Base-by-base conservation (phyloP, 805 yeast genomes). In the Candida sakaeoensis region DNA sequence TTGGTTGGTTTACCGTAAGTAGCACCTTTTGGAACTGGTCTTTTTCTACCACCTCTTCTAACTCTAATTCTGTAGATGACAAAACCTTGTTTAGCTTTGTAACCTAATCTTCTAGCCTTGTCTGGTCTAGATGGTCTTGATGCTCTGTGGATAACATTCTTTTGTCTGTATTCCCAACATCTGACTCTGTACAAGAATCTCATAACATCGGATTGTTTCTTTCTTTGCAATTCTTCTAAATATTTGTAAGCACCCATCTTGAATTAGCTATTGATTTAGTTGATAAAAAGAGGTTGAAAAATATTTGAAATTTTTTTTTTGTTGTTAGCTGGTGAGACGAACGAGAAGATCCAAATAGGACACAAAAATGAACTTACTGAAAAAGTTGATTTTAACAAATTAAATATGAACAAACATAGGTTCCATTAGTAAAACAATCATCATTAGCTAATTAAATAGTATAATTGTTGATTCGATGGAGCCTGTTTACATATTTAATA, bases 1-100 rank as follows among this genome's bases (percentile, higher is more conserved):
- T 93, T 93, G 80, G 99, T 93, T 84, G 99, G 99, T 86, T 93
- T 93, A 87, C 99, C 99, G 84, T 93, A 91, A 72, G 98, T 93
- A 68, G 97, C 98, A 87, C 99, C 99, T 93, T 93, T 93, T 79
- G 95, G 89, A 65, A 85, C 97, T 64, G 97, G 97, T 80, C 96
- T 88, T 96, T 93, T 93, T 86, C 99, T 90, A 82, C 91, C 91
- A 82, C 99, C 99, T 79, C 99, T 87, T 80, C 98, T 88, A 65
- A 93, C 98, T 78, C 99, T 88, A 75, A 91, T 77, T 76, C 99
- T 85, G 96, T 77, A 93, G 82, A 93, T 80, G 58, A 86, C 96
- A 72, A 87, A 93, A 63, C 99, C 99, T 82, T 93, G 99, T 85
- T 93, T 93, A 77, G 99, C 98, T 85, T 93, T 93, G 96, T 93